Evolutionary conservation across 208 protist genomes (phyloP).

Genomic region (Trypanosoma mega): DNA sequence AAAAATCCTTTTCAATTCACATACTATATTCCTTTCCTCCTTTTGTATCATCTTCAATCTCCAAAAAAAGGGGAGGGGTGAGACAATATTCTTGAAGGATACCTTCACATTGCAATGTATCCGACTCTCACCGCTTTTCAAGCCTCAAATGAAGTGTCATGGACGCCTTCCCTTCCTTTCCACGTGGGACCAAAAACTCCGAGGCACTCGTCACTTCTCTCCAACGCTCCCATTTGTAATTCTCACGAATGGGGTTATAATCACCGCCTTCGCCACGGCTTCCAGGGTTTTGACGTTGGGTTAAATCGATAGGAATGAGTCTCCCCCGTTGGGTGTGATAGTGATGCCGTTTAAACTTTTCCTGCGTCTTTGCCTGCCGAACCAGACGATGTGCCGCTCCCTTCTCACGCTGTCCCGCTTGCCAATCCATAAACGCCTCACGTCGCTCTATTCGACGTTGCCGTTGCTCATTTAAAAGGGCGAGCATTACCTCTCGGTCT

Average conservation of each 20-base stretch:
- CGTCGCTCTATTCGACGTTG: constrained; percentile 53
- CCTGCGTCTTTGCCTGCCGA: constrained; percentile 57
- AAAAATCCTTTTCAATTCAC: neutral
- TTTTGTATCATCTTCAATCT: too few relatives aligned
- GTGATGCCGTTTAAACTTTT: constrained; percentile 76
- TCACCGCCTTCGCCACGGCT: neutral
- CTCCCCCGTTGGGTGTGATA: constrained; percentile 62
- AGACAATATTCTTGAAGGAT: too few relatives aligned
- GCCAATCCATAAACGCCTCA: constrained; percentile 83
- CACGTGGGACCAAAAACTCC: constrained; percentile 12
- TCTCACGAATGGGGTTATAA: neutral
- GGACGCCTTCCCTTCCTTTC: neutral
- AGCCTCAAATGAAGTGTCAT: constrained; percentile 11
- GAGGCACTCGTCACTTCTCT: neutral
- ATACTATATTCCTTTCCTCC: too few relatives aligned
- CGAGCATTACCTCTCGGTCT: constrained; percentile 40
- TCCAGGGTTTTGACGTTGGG: neutral
- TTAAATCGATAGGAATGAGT: constrained; percentile 45
- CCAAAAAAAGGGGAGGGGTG: too few relatives aligned
- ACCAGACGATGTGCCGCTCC: constrained; percentile 74
- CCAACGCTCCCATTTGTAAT: neutral
- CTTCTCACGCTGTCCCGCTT: constrained; percentile 83
- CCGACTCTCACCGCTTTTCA: constrained; percentile 6
- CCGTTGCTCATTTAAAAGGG: constrained; percentile 58
- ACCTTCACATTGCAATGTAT: neutral